A percentile compares a stretch with the other conserved stretches of the same genome.
Evolutionary conservation across 2,329 filamentous ascomycete genomes (phyloP).

Genomic region (Fusarium oxysporum): DNA sequence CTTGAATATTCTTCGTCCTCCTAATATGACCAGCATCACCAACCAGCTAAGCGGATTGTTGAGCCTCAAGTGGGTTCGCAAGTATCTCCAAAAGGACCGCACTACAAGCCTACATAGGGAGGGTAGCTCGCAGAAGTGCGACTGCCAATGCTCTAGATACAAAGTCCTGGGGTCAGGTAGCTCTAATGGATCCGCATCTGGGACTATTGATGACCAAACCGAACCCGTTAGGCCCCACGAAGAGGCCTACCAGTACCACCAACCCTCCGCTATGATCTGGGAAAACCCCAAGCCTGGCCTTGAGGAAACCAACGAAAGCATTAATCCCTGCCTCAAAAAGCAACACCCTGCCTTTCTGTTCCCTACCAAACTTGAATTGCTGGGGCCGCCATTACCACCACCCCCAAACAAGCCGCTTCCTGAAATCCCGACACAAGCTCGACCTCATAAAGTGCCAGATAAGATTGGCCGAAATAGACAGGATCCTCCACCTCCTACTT

Average conservation of each 20-base stretch:
- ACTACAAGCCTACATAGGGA: background rate
- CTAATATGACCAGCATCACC: background rate
- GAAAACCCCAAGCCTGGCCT: background rate
- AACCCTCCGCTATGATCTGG: background rate
- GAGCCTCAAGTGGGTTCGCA: background rate
- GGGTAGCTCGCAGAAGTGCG: background rate
- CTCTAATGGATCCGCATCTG: background rate
- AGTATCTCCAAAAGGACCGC: background rate
- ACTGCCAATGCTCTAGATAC: background rate
- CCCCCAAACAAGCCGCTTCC: background rate
- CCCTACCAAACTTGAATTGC: background rate
- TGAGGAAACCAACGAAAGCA: background rate
- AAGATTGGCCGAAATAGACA: too few species aligned
- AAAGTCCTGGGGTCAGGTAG: background rate
- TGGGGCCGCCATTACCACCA: background rate
- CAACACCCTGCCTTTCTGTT: background rate
- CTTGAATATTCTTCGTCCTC: background rate
- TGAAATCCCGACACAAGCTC: too few species aligned
- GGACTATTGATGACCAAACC: background rate
- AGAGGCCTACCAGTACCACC: background rate
- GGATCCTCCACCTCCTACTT: too few species aligned
- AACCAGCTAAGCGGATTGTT: background rate
- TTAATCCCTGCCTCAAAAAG: background rate
- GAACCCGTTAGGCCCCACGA: background rate
- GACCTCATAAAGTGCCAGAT: too few species aligned